phyloP scores from a whole-genome alignment of 2,329 filamentous ascomycete genomes.

The Alternaria rosae region DNA sequence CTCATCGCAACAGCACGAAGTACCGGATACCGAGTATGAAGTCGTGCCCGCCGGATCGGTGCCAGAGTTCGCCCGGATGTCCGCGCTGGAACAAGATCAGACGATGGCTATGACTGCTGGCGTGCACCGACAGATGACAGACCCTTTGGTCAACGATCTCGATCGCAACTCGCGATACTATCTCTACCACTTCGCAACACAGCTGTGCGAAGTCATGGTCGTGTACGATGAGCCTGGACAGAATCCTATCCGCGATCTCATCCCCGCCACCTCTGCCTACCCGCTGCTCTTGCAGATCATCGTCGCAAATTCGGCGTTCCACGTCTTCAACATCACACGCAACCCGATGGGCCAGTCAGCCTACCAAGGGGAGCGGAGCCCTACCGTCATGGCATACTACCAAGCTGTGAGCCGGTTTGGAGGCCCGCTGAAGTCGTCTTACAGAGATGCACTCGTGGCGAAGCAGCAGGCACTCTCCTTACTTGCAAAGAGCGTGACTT shows the following conservation, averaged over 20 bases:
- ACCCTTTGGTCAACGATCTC: slow-evolving; percentile 65
- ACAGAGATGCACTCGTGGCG: slow-evolving; percentile 52
- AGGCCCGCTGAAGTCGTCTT: slow-evolving; percentile 41
- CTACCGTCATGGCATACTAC: slow-evolving; percentile 44
- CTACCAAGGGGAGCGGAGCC: slow-evolving; percentile 42
- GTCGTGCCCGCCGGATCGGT: neutral
- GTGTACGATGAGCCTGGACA: slow-evolving; percentile 55
- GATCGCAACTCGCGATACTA: slow-evolving; percentile 56
- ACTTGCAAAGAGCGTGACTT: slow-evolving; percentile 45
- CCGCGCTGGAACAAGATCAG: slow-evolving; percentile 12
- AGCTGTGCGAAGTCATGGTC: slow-evolving; percentile 64
- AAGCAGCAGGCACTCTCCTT: slow-evolving; percentile 58
- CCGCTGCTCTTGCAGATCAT: slow-evolving; percentile 57
- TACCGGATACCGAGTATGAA: neutral
- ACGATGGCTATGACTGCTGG: slow-evolving; percentile 34
- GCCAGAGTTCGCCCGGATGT: neutral
- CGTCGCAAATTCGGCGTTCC: slow-evolving; percentile 58
- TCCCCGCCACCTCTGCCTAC: slow-evolving; percentile 54
- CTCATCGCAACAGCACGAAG: slow-evolving; percentile 9
- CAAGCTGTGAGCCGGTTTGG: slow-evolving; percentile 50
- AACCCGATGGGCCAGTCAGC: slow-evolving; percentile 46
- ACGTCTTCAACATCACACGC: slow-evolving; percentile 52
- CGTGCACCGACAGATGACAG: slow-evolving; percentile 56
- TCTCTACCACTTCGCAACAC: slow-evolving; percentile 57
- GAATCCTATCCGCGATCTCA: slow-evolving; percentile 59